Evolutionary conservation across 1,139 yeast species (phyloP).

Genomic region (Yamadazyma trypodendri): DNA sequence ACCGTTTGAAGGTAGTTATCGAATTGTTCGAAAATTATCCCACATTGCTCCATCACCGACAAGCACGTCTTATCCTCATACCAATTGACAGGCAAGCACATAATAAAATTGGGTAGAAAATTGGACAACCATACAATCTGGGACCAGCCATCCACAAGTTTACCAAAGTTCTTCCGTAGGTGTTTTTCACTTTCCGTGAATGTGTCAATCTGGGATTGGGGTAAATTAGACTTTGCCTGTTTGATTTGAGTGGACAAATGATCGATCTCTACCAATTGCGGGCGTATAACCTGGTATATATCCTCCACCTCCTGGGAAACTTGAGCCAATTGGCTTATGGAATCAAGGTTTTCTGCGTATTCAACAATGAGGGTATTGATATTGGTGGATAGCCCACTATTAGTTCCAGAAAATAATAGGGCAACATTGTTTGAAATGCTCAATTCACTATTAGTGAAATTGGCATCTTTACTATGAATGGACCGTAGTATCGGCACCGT

Average conservation of each 20-base stretch:
- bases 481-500: conserved; percentile 33
- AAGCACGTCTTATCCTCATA: conserved; percentile 27
- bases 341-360: conserved; percentile 13
- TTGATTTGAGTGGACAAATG: conserved; percentile 17
- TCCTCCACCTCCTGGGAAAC: conserved; percentile 5
- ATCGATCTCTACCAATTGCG: conserved; percentile 17
- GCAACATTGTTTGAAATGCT: conserved; percentile 24
- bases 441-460: conserved; percentile 31
- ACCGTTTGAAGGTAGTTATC: conserved; percentile 22
- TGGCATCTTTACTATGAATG: conserved; percentile 28
- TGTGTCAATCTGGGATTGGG: not conserved
- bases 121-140: conserved; percentile 25
- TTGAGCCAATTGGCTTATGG: conserved; percentile 7
- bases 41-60: conserved; percentile 28
- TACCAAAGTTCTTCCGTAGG: conserved; percentile 10
- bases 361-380: conserved; percentile 18
- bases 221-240: conserved; percentile 5
- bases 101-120: conserved; percentile 30
- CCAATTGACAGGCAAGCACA: conserved; percentile 39
- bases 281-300: conserved; percentile 12
- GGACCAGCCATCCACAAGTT: conserved; percentile 25
- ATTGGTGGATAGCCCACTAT: conserved; percentile 13
- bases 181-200: conserved; percentile 4
- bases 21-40: conserved; percentile 21
- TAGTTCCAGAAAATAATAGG: conserved; percentile 16